A percentile compares a stretch with the other conserved stretches of the same genome.
Evolutionary conservation across 768 basidiomycete genomes (phyloP).

Genomic region (Mrakia frigida): DNA sequence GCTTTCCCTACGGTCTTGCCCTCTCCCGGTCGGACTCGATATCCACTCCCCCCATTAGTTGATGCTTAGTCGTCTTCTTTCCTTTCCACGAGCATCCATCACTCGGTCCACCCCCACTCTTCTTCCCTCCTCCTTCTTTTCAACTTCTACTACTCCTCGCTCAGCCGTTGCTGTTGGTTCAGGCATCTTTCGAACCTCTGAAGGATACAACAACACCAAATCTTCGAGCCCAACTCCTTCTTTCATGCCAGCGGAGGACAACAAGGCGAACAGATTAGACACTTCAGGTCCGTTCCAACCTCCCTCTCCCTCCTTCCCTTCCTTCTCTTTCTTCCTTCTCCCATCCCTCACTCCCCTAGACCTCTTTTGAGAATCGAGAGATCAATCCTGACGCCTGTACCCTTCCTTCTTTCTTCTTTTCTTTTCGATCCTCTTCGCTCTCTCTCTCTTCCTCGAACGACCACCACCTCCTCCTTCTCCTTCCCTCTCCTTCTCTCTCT

Average conservation of each 20-base stretch:
- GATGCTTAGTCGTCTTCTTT: background rate
- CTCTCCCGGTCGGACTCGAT: background rate
- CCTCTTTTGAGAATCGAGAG: too few relatives aligned
- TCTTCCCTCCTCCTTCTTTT: background rate
- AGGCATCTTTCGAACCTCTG: background rate
- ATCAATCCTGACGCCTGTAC: background rate
- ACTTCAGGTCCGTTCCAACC: background rate
- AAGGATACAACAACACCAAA: background rate
- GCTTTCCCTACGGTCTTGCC: background rate
- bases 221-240: background rate
- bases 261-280: conserved; percentile 16
- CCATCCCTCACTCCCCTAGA: too few relatives aligned
- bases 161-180: conserved; percentile 16
- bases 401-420: background rate
- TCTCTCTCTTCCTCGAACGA: background rate
- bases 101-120: conserved; percentile 5
- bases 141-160: background rate
- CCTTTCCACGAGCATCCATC: background rate
- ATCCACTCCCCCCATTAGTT: background rate
- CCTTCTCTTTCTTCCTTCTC: background rate
- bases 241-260: conserved; percentile 13
- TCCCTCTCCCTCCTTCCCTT: background rate
- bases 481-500: background rate
- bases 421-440: background rate
- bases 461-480: too few relatives aligned